These are phyloP conservation scores for Berberis thunbergii DNA, from an alignment of 164 flowering plant genomes.

Conservation along the genomic window DNA sequence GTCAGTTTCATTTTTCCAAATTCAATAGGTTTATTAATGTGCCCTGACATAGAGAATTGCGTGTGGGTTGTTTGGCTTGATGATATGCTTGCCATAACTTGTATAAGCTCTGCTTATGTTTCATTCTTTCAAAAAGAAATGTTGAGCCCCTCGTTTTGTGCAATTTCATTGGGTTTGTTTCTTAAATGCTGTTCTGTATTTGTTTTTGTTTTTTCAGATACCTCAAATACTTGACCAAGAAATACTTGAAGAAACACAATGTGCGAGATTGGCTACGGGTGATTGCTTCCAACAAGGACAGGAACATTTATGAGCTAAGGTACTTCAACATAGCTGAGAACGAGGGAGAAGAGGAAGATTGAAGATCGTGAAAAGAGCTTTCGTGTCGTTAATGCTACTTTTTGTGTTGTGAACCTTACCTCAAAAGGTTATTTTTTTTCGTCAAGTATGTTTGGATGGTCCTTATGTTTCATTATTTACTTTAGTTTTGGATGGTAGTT, in stretches of 20 bases:
- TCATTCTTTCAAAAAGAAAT: too few relatives aligned
- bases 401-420: background rate
- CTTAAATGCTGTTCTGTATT: background rate
- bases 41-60: too few relatives aligned
- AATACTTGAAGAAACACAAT: slow-evolving; percentile 75
- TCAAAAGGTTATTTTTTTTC: too few relatives aligned
- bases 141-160: background rate
- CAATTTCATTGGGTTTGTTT: background rate
- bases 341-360: slow-evolving; percentile 59
- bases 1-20: too few relatives aligned
- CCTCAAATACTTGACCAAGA: slow-evolving; percentile 65
- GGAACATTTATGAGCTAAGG: slow-evolving; percentile 57
- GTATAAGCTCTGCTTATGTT: too few relatives aligned
- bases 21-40: too few relatives aligned
- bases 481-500: too few relatives aligned
- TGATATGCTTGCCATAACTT: too few relatives aligned
- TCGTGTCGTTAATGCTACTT: background rate
- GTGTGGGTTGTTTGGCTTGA: too few relatives aligned
- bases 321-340: slow-evolving; percentile 83
- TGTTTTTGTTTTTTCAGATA: slow-evolving; percentile 30
- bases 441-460: too few relatives aligned
- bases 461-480: too few relatives aligned
- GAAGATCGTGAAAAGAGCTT: background rate
- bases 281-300: slow-evolving; percentile 65
- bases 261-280: slow-evolving; percentile 76